These are phyloP conservation scores for Buxus sempervirens DNA, from an alignment of 164 flowering plant species.

Conservation along the genomic window DNA sequence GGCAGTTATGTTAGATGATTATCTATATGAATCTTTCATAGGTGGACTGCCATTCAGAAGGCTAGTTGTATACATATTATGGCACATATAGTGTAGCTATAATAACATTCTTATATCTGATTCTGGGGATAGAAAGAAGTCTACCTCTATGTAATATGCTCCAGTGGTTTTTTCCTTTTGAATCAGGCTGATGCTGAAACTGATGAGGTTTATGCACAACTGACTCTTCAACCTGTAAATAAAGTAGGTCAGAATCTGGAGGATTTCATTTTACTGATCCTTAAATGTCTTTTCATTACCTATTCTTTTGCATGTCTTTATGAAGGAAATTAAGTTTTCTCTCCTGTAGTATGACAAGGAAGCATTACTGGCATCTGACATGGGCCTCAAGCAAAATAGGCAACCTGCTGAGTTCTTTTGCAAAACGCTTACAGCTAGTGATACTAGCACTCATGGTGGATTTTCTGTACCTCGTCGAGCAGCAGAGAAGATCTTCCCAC, in stretches of 20 bases:
- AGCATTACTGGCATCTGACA: constrained; percentile 76
- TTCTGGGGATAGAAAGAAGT: neutral
- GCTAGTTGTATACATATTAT: neutral
- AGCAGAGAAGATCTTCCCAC: constrained; percentile 95
- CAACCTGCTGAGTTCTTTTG: constrained; percentile 94
- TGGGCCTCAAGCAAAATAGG: constrained; percentile 81
- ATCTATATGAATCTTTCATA: too few species aligned
- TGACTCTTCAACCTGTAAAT: constrained; percentile 95
- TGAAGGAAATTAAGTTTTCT: constrained; percentile 1
- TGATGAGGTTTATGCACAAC: constrained; percentile 96
- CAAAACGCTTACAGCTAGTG: constrained; percentile 96
- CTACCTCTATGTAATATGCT: constrained; percentile 1
- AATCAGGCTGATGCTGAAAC: constrained; percentile 91
- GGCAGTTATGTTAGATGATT: too few species aligned
- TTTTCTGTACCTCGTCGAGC: constrained; percentile 98
- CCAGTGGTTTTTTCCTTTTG: constrained; percentile 8
- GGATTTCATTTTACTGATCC: neutral
- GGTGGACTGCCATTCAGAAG: neutral
- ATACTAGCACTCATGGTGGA: constrained; percentile 98
- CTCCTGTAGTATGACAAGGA: constrained; percentile 71
- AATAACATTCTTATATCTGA: neutral
- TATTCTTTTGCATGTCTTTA: neutral
- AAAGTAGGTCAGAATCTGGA: constrained; percentile 49
- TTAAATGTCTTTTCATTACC: neutral
- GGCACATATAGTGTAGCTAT: neutral